Evolutionary conservation across 2,329 filamentous ascomycete genomes (phyloP).

Genomic region (Scytalidium sp.): DNA sequence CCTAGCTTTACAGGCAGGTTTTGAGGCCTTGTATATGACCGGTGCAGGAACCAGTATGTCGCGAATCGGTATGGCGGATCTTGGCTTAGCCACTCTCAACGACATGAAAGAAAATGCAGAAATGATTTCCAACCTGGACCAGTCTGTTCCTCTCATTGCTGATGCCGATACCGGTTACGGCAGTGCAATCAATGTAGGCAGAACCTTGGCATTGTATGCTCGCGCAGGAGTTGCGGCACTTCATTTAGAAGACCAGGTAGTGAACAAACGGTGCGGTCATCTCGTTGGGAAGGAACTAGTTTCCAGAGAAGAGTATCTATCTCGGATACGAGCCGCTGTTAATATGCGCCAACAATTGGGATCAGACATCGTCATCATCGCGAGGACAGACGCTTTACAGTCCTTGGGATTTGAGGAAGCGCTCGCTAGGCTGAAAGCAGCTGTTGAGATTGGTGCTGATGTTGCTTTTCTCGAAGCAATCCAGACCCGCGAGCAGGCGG

Average conservation of each 20-base stretch:
- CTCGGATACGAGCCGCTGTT: constrained; percentile 52
- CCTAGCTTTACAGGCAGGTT: constrained; percentile 59
- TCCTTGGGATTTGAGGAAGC: constrained; percentile 55
- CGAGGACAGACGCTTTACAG: constrained; percentile 60
- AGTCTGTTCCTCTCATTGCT: constrained; percentile 43
- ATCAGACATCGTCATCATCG: constrained; percentile 62
- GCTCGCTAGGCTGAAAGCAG: constrained; percentile 45
- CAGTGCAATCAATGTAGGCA: too few species aligned
- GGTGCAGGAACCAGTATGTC: too few species aligned
- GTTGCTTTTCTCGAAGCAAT: constrained; percentile 60
- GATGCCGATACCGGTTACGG: constrained; percentile 51
- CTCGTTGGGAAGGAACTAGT: constrained; percentile 60
- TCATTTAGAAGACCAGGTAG: constrained; percentile 62
- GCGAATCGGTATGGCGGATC: too few species aligned
- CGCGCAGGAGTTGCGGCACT: constrained; percentile 54
- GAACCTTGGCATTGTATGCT: constrained; percentile 50
- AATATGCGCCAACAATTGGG: constrained; percentile 44
- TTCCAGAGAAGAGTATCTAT: constrained; percentile 39
- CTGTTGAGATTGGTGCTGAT: constrained; percentile 54
- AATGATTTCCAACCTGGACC: constrained; percentile 47
- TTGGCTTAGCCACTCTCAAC: constrained; percentile 44
- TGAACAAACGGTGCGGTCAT: constrained; percentile 64
- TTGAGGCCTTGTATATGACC: constrained; percentile 67
- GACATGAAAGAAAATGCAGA: constrained; percentile 49
- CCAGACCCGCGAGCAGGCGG: constrained; percentile 45